Base-by-base conservation (phyloP, 345 rosid genomes). In the Euphorbia lathyris region DNA sequence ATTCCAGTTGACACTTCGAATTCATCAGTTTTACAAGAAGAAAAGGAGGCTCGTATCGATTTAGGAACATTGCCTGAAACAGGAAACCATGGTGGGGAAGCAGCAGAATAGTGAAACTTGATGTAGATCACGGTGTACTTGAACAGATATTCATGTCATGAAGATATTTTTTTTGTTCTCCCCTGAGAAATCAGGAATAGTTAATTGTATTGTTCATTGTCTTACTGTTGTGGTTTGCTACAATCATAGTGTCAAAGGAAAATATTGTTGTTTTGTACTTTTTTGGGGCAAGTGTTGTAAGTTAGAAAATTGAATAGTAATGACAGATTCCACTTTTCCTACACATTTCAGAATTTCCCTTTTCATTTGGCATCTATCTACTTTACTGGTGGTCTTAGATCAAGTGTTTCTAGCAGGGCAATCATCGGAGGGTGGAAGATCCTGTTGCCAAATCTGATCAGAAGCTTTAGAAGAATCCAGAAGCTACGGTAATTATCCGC, bases 51-150 rank as follows among this genome's bases (percentile, higher is more conserved):
- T 65, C 82, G 64, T 38, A 83, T 80, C 0, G 90, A 84, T 70
- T 51, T 82, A 61, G 83, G 74, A 73, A 86, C 90, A 30, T 83
- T 85, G 80, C 83, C 91, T 0, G 79, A 83, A 17, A 71, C 84
- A 1, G 74, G 70, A 77, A 77, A 65, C 43, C 78, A 72, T 23
- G 72, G 75, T 42, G 83, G 72, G 58, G 82, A 83, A 10, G 74
- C 75, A 11, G 87, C 90, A 62, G 72, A 90, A 7, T 90, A 83
- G 82, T 87, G 69, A 88, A 11, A 63, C 58, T 68, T 53, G 56
- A 55, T 32, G 42, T 61, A 48, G 60, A 17, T 25, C 62, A 51
- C 60, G 51, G 66, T 69, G 38, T 34, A 45, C 29, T 7, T 32
- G n/a, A 20, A 47, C 36, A 16, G 17, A 9, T 62, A 10, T 48